These are phyloP conservation scores for Stemphylium vesicarium DNA, from an alignment of 2,329 filamentous ascomycete species.

Conservation along the genomic window DNA sequence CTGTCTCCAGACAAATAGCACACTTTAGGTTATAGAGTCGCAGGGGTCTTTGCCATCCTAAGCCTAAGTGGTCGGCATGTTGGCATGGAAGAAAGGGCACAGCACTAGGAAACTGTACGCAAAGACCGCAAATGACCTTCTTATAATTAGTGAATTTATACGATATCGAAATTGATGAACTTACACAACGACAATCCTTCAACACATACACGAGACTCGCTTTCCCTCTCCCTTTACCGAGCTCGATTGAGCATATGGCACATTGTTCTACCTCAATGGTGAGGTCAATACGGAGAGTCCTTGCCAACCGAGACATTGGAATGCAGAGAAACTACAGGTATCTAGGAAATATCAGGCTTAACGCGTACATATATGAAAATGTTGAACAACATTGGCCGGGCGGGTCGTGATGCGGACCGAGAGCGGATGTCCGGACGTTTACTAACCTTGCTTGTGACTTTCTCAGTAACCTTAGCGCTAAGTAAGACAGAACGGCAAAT, in stretches of 20 bases:
- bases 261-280: not conserved
- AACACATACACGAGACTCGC: not conserved
- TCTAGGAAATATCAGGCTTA: not conserved
- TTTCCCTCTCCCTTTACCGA: not conserved
- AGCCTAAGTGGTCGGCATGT: not conserved
- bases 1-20: not conserved
- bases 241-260: not conserved
- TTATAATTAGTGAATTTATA: not conserved
- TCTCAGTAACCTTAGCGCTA: too few relatives aligned
- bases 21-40: constrained; percentile 1
- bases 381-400: too few relatives aligned
- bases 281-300: not conserved
- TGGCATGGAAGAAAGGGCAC: constrained; percentile 2
- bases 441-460: too few relatives aligned
- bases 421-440: too few relatives aligned
- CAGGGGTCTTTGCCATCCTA: not conserved
- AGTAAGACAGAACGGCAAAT: too few relatives aligned
- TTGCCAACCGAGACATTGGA: not conserved
- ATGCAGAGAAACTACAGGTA: not conserved
- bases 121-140: constrained; percentile 5
- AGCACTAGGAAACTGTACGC: not conserved
- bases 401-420: too few relatives aligned
- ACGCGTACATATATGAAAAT: too few relatives aligned
- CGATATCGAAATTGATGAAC: not conserved
- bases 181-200: constrained; percentile 5